phyloP scores from a whole-genome alignment of 306 rosid species.

The Inga laurina region DNA sequence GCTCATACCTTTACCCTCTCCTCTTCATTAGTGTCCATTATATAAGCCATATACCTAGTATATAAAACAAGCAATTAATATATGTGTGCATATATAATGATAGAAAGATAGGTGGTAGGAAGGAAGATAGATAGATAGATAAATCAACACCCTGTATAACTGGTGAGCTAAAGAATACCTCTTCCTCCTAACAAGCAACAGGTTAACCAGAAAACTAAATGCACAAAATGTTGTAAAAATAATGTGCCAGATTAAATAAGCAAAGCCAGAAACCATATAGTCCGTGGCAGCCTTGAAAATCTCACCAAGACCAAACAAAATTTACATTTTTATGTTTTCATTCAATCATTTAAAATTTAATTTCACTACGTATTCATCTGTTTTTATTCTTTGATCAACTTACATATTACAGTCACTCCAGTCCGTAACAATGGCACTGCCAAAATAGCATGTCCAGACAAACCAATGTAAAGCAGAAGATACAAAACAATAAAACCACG shows the following conservation, averaged over 20 bases:
- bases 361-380: background rate
- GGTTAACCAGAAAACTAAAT: background rate
- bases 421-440: background rate
- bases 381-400: background rate
- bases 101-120: background rate
- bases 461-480: background rate
- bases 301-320: background rate
- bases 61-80: slow-evolving; percentile 32
- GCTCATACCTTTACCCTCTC: slow-evolving; percentile 84
- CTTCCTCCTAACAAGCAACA: background rate
- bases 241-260: background rate
- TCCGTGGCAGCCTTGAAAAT: slow-evolving; percentile 1
- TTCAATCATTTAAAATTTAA: background rate
- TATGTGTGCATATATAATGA: background rate
- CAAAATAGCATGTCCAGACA: background rate
- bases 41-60: slow-evolving; percentile 97
- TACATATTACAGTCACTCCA: background rate
- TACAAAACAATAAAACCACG: background rate
- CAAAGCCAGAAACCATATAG: background rate
- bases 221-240: background rate
- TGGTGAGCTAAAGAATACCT: background rate
- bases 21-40: slow-evolving; percentile 99
- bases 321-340: background rate
- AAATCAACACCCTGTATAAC: slow-evolving; percentile 21
- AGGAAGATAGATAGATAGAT: background rate